These are phyloP conservation scores for Naganishia liquefaciens DNA, from an alignment of 1,284 basidiomycete species.

Conservation along the genomic window DNA sequence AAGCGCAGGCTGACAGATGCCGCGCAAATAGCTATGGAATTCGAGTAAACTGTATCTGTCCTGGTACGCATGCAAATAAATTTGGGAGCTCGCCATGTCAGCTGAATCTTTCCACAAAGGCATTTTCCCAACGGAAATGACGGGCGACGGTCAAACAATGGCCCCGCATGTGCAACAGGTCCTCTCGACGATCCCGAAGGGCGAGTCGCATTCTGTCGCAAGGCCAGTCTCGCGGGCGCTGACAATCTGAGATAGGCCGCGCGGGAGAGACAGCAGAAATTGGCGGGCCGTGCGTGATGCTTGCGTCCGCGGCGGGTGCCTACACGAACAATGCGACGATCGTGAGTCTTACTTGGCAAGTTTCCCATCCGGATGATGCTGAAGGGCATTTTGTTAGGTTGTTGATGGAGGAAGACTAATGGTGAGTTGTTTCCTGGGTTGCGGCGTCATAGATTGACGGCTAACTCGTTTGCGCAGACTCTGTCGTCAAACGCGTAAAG, in stretches of 20 bases:
- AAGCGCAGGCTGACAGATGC: neutral
- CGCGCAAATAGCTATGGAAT: slow-evolving; percentile 42
- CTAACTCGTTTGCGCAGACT: slow-evolving; percentile 6
- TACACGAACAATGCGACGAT: slow-evolving; percentile 47
- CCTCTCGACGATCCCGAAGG: slow-evolving; percentile 41
- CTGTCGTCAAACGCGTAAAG: slow-evolving; percentile 18
- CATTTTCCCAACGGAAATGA: slow-evolving; percentile 49
- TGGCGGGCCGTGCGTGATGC: slow-evolving; percentile 48
- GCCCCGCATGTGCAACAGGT: slow-evolving; percentile 35
- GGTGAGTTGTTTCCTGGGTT: slow-evolving; percentile 34
- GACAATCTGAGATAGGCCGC: slow-evolving; percentile 38
- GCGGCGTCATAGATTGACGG: neutral
- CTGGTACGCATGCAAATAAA: neutral
- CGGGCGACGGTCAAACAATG: slow-evolving; percentile 40
- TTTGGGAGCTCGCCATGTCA: slow-evolving; percentile 41
- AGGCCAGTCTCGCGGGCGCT: neutral
- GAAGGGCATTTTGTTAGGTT: slow-evolving; percentile 31
- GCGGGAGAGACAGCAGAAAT: slow-evolving; percentile 50
- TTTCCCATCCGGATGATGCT: neutral
- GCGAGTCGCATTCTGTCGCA: slow-evolving; percentile 26
- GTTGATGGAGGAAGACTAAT: slow-evolving; percentile 51
- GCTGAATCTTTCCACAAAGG: slow-evolving; percentile 45
- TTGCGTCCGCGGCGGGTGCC: slow-evolving; percentile 45
- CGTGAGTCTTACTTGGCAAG: neutral
- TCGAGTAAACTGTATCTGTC: slow-evolving; percentile 44